Conservation (phyloP, 176 grass and related monocot species). For the Aegilops tauschii region DNA sequence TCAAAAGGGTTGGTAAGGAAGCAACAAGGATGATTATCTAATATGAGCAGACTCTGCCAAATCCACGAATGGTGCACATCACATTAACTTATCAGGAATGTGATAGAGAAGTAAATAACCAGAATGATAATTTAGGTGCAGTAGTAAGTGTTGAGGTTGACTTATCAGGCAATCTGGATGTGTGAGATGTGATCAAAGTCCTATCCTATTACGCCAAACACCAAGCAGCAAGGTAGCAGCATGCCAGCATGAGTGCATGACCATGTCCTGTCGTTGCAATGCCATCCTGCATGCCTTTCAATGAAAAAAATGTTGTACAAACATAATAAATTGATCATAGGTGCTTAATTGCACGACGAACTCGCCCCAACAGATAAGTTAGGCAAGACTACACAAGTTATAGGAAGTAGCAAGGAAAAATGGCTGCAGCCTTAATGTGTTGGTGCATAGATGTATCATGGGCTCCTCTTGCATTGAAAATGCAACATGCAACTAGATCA, state of each 20-base stretch:
- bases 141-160: conserved; percentile 25
- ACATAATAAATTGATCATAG: conserved; percentile 9
- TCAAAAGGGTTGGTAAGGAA: background rate
- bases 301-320: background rate
- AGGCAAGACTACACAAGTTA: conserved; percentile 29
- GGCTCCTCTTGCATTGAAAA: background rate
- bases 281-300: background rate
- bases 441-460: conserved; percentile 9
- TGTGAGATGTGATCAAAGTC: background rate
- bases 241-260: background rate
- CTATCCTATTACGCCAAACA: background rate
- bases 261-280: background rate
- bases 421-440: background rate
- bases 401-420: background rate
- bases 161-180: conserved; percentile 27
- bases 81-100: conserved; percentile 2
- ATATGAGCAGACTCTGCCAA: background rate
- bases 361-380: conserved; percentile 20
- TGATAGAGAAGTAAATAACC: background rate
- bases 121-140: conserved; percentile 12
- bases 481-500: conserved; percentile 12
- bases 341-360: background rate
- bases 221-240: background rate
- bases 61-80: background rate
- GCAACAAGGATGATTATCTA: background rate